These are phyloP conservation scores for Hypocreales sp. DNA, from an alignment of 2,329 filamentous ascomycete genomes.

Conservation along the genomic window DNA sequence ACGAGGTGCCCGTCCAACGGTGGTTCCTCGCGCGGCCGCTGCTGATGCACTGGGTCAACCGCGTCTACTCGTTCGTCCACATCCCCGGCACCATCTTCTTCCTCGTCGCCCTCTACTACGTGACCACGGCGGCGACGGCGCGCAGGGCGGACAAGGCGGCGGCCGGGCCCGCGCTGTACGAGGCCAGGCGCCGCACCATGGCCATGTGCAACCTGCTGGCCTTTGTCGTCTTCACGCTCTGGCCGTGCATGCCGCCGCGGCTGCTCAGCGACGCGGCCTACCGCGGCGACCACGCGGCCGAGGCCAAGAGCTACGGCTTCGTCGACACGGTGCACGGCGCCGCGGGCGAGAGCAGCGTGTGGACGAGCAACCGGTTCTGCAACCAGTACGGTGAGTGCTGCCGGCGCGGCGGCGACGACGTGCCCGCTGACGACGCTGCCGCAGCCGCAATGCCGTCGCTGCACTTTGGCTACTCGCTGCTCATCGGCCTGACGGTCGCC, in stretches of 20 bases:
- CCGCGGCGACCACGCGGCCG: conserved; percentile 34
- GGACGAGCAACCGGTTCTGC: conserved; percentile 52
- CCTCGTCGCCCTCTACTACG: conserved; percentile 53
- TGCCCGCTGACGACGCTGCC: too few species aligned
- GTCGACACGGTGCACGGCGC: conserved; percentile 42
- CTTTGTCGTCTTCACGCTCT: conserved; percentile 45
- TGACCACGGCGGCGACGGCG: conserved; percentile 34
- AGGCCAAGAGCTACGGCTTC: conserved; percentile 46
- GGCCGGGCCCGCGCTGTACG: conserved; percentile 32
- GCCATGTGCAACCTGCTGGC: conserved; percentile 45
- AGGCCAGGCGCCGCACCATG: conserved; percentile 41
- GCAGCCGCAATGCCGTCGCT: conserved; percentile 58
- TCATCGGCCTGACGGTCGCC: conserved; percentile 55
- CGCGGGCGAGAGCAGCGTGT: conserved; percentile 44
- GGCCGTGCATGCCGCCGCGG: conserved; percentile 48
- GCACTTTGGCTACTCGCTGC: conserved; percentile 61
- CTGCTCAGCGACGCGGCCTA: conserved; percentile 41
- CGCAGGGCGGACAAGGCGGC: conserved; percentile 16
- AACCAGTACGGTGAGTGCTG: conserved; percentile 56
- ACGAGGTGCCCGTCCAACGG: conserved; percentile 46
- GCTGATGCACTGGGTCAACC: conserved; percentile 54
- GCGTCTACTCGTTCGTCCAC: conserved; percentile 63
- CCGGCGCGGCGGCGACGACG: too few species aligned
- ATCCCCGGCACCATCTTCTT: conserved; percentile 64
- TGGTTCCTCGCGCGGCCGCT: conserved; percentile 35